Evolutionary conservation across 768 basidiomycete species (phyloP).

Genomic region (Aureoboletus auriporus): DNA sequence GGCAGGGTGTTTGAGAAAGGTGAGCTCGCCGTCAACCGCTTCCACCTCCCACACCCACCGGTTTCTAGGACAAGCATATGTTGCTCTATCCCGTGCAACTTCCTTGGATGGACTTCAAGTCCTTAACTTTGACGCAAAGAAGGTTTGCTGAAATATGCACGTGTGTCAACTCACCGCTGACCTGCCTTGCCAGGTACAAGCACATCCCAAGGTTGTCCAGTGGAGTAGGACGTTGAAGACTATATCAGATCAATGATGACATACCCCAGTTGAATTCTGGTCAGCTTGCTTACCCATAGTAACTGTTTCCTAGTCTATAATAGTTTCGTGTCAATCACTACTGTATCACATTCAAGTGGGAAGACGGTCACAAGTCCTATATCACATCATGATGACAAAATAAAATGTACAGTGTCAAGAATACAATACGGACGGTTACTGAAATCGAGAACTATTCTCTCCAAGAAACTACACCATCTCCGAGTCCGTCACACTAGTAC

Average conservation of each 20-base stretch:
- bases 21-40: conserved; percentile 21
- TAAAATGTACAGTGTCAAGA: too few relatives aligned
- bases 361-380: too few relatives aligned
- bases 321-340: too few relatives aligned
- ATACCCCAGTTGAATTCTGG: too few relatives aligned
- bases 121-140: conserved; percentile 67
- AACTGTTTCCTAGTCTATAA: too few relatives aligned
- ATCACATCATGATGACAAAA: too few relatives aligned
- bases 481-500: too few relatives aligned
- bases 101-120: conserved; percentile 83
- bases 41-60: neutral
- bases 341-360: too few relatives aligned
- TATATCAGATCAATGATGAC: conserved; percentile 23
- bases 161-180: conserved; percentile 1
- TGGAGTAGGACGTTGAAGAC: conserved; percentile 72
- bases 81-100: conserved; percentile 86
- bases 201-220: conserved; percentile 64
- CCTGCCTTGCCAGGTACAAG: conserved; percentile 48
- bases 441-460: too few relatives aligned
- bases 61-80: conserved; percentile 77
- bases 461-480: too few relatives aligned
- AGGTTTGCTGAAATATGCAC: conserved; percentile 41
- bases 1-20: conserved; percentile 92
- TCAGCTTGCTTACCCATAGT: too few relatives aligned
- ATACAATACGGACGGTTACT: too few relatives aligned